Percentiles rank a stretch among this genome's conserved stretches.
Evolutionary conservation across 2,329 filamentous ascomycete genomes (phyloP).

Genomic region (Trichoderma sp.): DNA sequence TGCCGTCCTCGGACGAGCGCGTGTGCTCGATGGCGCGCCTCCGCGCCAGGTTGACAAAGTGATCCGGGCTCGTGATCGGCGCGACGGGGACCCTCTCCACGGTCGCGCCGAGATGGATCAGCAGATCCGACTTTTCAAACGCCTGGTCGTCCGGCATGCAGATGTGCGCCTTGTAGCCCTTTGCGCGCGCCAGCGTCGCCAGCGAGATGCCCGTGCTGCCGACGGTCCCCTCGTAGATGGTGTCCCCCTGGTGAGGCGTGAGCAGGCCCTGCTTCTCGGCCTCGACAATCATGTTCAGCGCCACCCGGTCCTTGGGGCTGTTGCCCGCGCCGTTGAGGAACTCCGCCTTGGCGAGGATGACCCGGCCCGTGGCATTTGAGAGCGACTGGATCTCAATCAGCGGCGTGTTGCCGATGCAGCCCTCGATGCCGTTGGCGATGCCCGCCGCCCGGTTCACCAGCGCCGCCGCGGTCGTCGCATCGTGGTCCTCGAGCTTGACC

Average conservation of each 20-base stretch:
- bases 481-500: slow-evolving; percentile 60
- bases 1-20: slow-evolving; percentile 55
- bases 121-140: slow-evolving; percentile 83
- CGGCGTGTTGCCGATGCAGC: slow-evolving; percentile 90
- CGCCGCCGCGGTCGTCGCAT: slow-evolving; percentile 36
- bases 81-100: slow-evolving; percentile 90
- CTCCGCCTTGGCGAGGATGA: slow-evolving; percentile 92
- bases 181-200: slow-evolving; percentile 82
- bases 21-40: slow-evolving; percentile 76
- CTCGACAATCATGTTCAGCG: slow-evolving; percentile 80
- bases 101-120: slow-evolving; percentile 86
- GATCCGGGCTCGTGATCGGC: slow-evolving; percentile 87
- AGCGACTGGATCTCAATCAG: slow-evolving; percentile 84
- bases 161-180: slow-evolving; percentile 90
- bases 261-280: slow-evolving; percentile 80
- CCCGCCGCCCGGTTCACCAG: slow-evolving; percentile 31
- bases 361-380: slow-evolving; percentile 82
- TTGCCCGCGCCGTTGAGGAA: slow-evolving; percentile 94
- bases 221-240: slow-evolving; percentile 96
- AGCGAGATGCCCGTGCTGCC: slow-evolving; percentile 96
- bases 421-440: slow-evolving; percentile 76
- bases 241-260: slow-evolving; percentile 80
- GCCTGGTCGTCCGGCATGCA: slow-evolving; percentile 96
- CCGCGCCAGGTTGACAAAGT: slow-evolving; percentile 92
- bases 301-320: slow-evolving; percentile 93